Evolutionary conservation across 257 asterid genomes (phyloP).

Genomic region (Voacanga thouarsii): DNA sequence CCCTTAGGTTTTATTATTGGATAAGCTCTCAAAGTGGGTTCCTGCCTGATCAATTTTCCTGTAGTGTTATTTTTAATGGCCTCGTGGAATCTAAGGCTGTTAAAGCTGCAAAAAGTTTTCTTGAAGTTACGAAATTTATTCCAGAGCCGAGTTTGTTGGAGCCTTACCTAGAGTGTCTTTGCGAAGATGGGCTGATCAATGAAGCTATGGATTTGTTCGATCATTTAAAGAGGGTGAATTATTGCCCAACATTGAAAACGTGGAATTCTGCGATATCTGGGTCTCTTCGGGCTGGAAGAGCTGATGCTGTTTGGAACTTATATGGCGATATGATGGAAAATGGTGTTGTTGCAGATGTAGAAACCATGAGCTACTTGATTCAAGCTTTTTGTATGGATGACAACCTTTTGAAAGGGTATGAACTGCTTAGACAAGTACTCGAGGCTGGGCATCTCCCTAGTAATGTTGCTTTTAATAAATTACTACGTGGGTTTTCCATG

Average conservation of each 20-base stretch:
- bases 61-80: conserved; percentile 43
- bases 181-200: conserved; percentile 46
- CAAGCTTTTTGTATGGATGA: conserved; percentile 58
- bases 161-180: conserved; percentile 35
- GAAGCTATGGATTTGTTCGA: conserved; percentile 37
- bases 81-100: conserved; percentile 62
- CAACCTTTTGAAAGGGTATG: conserved; percentile 41
- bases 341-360: conserved; percentile 44
- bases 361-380: conserved; percentile 52
- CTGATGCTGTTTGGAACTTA: conserved; percentile 54
- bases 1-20: conserved; percentile 57
- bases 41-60: conserved; percentile 30
- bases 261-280: conserved; percentile 58
- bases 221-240: conserved; percentile 31
- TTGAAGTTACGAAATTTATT: conserved; percentile 38
- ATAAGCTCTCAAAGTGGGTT: conserved; percentile 45
- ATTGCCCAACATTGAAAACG: conserved; percentile 34
- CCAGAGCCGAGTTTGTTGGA: conserved; percentile 43
- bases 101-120: conserved; percentile 43
- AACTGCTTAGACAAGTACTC: conserved; percentile 55
- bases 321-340: conserved; percentile 43
- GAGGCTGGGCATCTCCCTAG: conserved; percentile 50
- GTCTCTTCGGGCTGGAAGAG: conserved; percentile 33
- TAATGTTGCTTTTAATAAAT: conserved; percentile 33
- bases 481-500: conserved; percentile 45